Base-by-base conservation (phyloP, 2,329 filamentous ascomycete genomes). In the Pseudodiploospora longispora region DNA sequence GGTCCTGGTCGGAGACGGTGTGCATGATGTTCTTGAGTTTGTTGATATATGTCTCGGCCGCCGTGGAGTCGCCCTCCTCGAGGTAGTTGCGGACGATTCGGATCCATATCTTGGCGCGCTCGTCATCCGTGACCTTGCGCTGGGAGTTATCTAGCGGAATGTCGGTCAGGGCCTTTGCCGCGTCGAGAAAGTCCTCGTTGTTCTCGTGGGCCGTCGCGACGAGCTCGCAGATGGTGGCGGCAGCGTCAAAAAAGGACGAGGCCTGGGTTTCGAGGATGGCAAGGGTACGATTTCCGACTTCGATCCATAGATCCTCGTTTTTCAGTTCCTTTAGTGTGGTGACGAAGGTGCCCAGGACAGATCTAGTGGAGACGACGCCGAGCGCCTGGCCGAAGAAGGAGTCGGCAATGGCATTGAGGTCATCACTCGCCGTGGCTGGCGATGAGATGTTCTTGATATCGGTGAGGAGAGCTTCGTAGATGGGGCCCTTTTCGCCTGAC, bases 41-140 rank as follows among this genome's bases (percentile, higher is more conserved):
- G 74, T 96, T 96, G 57, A 98, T 76, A 61, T 90, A 95, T 35
- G 77, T 79, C 61, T 94, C 88, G 36, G 93, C 93, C 32, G 78
- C 76, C 1, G 84, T 88, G 6, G 87, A 85, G 67, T 97, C 90
- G 61, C 95, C 91, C 39, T 90, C 87, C 69, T 98, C 91, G 50
- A 98, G 78, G 62, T 93, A 94, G 70, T 94, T 85, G 50, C 93
- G 81, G 60, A 94, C 89, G 59, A 98, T 95, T 48, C 91, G 86
- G 54, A 97, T 85, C 87, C 91, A 97, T 43, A 93, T 79, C 43
- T 75, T 74, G 6, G 88, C 87, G 66, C 89, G 90, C 54, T 91
- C 85, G 55, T 87, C 80, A 60, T 89, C 83, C 29, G 82, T 80
- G 32, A 96, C 82, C 45, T 85, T 82, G 40, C 91, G 83, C 69